Percentiles rank a stretch among this genome's conserved stretches.
Conservation (phyloP, 2,329 filamentous ascomycete genomes). For the Pseudocercospora fuligena region DNA sequence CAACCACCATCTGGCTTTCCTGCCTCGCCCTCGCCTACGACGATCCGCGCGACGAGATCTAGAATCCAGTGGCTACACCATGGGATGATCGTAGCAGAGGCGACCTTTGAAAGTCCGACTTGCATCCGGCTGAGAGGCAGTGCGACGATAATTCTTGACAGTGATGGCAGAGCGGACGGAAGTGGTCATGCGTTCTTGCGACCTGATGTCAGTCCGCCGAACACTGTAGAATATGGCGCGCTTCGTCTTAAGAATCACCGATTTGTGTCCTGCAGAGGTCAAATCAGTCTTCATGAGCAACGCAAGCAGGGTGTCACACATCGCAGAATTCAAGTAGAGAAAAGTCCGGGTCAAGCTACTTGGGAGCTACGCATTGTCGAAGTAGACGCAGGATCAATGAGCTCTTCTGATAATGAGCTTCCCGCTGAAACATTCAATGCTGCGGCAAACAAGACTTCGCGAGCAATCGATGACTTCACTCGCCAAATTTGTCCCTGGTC, state of each 20-base stretch:
- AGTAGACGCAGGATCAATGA: background rate
- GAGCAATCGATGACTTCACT: constrained; percentile 1
- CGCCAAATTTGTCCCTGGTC: background rate
- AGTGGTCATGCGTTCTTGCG: background rate
- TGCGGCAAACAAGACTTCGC: background rate
- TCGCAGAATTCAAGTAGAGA: constrained; percentile 3
- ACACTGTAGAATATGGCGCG: background rate
- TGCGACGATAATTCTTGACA: background rate
- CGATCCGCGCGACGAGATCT: background rate
- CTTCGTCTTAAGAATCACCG: background rate
- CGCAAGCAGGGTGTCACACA: background rate
- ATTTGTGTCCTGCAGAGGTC: background rate
- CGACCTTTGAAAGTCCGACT: background rate
- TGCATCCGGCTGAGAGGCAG: constrained; percentile 5
- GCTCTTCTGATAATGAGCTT: background rate
- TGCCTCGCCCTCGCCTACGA: background rate
- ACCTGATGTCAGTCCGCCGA: background rate
- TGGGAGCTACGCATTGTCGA: constrained; percentile 2
- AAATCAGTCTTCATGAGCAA: background rate
- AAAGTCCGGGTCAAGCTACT: background rate
- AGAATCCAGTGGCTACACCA: background rate
- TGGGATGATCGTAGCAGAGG: background rate
- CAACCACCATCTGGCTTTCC: background rate
- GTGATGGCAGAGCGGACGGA: background rate
- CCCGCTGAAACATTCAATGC: background rate